Evolutionary conservation across 495 filamentous ascomycete species (phyloP).

Genomic region (Penicillium odoratum): DNA sequence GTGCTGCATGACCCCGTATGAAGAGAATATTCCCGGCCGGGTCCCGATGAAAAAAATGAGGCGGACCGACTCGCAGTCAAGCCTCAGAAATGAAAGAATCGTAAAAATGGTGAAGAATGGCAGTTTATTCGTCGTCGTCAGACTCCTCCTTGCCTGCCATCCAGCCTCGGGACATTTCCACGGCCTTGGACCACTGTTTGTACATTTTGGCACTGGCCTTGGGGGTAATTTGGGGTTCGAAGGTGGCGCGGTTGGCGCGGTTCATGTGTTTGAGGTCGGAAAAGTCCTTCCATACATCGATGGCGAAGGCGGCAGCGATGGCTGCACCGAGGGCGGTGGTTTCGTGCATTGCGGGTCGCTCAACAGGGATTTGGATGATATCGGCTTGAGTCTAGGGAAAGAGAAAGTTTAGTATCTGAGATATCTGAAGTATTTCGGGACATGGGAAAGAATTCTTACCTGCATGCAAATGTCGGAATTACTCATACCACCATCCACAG

Average conservation of each 20-base stretch:
- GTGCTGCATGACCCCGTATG: slow-evolving; percentile 4
- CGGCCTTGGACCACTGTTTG: slow-evolving; percentile 78
- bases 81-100: slow-evolving; percentile 8
- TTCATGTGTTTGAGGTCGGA: slow-evolving; percentile 80
- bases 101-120: background rate
- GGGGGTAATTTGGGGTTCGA: slow-evolving; percentile 63
- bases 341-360: slow-evolving; percentile 89
- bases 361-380: slow-evolving; percentile 83
- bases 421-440: background rate
- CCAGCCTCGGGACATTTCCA: slow-evolving; percentile 91
- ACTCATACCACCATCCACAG: slow-evolving; percentile 93
- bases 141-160: slow-evolving; percentile 45
- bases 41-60: background rate
- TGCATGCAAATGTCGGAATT: slow-evolving; percentile 96
- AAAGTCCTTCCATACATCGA: slow-evolving; percentile 77
- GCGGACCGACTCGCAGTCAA: slow-evolving; percentile 15
- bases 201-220: slow-evolving; percentile 69
- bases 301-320: slow-evolving; percentile 88
- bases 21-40: slow-evolving; percentile 2
- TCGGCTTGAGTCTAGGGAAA: slow-evolving; percentile 76
- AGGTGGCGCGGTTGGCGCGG: slow-evolving; percentile 69
- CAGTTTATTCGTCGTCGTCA: slow-evolving; percentile 37
- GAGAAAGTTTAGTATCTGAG: slow-evolving; percentile 13
- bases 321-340: slow-evolving; percentile 93
- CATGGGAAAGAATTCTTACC: slow-evolving; percentile 37